Evolutionary conservation across 2,329 filamentous ascomycete genomes (phyloP).

Genomic region (Thermothelomyces thermophilus): DNA sequence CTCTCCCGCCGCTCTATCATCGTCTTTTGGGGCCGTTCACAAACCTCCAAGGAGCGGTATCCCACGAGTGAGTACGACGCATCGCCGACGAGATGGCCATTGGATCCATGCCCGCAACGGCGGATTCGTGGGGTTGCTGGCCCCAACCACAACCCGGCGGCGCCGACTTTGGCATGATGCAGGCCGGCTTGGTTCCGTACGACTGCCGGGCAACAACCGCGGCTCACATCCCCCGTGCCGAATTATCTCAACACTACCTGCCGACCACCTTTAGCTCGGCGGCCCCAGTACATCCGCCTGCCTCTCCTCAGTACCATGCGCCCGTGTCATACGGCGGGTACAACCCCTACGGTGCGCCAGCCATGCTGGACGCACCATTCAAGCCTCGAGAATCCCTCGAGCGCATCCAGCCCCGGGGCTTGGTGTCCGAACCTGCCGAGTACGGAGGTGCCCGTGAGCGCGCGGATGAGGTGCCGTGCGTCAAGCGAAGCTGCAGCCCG

Average conservation of each 20-base stretch:
- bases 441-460: constrained; percentile 16
- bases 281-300: constrained; percentile 35
- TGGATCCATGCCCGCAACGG: constrained; percentile 38
- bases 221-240: constrained; percentile 37
- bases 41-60: background rate
- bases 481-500: constrained; percentile 31
- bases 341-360: constrained; percentile 34
- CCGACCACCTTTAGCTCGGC: constrained; percentile 40
- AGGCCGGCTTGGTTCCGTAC: constrained; percentile 43
- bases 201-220: constrained; percentile 37
- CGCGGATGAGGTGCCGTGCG: constrained; percentile 24
- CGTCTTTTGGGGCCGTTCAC: background rate
- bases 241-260: constrained; percentile 43
- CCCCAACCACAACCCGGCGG: constrained; percentile 37
- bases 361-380: constrained; percentile 26
- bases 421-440: constrained; percentile 27
- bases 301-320: constrained; percentile 38
- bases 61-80: background rate
- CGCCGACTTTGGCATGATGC: constrained; percentile 44
- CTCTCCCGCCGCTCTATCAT: no score
- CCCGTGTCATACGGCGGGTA: constrained; percentile 37
- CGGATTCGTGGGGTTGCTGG: constrained; percentile 51
- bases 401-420: constrained; percentile 25
- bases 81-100: constrained; percentile 39
- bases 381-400: constrained; percentile 28